Evolutionary conservation across 768 basidiomycete species (phyloP).

Genomic region (Leccinum barrowsii): DNA sequence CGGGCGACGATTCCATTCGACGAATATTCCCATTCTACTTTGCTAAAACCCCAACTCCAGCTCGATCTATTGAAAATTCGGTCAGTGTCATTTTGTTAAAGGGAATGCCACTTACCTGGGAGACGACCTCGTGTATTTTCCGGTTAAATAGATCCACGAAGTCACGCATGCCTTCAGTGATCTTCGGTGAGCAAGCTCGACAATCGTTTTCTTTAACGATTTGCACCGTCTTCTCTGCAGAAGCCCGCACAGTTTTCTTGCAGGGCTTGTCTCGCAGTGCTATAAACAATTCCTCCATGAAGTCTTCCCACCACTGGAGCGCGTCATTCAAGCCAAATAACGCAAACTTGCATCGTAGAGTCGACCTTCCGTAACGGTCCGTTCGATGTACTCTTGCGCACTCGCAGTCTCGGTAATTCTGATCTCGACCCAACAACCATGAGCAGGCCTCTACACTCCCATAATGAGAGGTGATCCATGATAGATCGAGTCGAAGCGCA

Average conservation of each 20-base stretch:
- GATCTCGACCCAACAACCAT: neutral
- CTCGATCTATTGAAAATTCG: neutral
- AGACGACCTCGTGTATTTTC: neutral
- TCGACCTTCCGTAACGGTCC: neutral
- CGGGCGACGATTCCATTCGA: neutral
- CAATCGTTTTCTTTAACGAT: neutral
- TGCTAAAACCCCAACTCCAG: neutral
- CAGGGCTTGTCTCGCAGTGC: conserved; percentile 20
- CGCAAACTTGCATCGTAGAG: neutral
- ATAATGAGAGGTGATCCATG: conserved; percentile 13
- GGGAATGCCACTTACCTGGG: neutral
- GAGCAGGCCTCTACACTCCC: neutral
- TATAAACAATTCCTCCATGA: conserved; percentile 11
- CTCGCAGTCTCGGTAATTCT: neutral
- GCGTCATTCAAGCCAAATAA: neutral
- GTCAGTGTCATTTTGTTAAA: neutral
- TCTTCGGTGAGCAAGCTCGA: neutral
- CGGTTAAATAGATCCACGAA: neutral
- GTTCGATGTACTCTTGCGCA: neutral
- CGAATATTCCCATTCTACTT: neutral
- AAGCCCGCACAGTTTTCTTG: conserved; percentile 1
- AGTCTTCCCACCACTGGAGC: conserved; percentile 23
- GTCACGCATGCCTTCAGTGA: neutral
- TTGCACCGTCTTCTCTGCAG: conserved; percentile 2
- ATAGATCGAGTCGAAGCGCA: neutral